Conservation (phyloP, 805 yeast genomes). For the Ogataea pini region DNA sequence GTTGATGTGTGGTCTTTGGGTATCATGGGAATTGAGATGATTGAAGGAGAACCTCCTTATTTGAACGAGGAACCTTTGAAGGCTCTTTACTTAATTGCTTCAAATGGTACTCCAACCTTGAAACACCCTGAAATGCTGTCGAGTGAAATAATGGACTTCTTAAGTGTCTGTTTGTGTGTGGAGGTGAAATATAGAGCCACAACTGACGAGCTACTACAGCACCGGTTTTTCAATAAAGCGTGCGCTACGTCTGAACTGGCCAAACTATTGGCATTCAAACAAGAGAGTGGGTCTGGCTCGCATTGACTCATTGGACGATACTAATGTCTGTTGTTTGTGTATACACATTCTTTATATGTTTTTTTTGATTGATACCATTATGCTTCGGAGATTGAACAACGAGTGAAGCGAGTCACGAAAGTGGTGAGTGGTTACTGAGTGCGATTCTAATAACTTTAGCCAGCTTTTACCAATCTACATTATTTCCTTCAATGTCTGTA, state of each 20-base stretch:
- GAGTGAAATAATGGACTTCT: conserved; percentile 76
- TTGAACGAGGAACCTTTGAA: conserved; percentile 93
- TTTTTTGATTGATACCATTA: conserved; percentile 6
- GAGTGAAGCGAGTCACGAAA: not conserved
- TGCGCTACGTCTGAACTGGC: conserved; percentile 62
- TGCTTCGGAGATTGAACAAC: not conserved
- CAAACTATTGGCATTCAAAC: conserved; percentile 46
- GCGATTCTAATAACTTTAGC: too few species aligned
- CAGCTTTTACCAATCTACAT: conserved; percentile 7
- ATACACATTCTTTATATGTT: conserved; percentile 1
- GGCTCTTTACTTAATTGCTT: conserved; percentile 91
- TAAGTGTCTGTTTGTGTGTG: conserved; percentile 89
- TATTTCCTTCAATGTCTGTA: conserved; percentile 25
- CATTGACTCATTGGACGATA: conserved; percentile 8
- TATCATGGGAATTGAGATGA: conserved; percentile 97
- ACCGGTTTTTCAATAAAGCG: conserved; percentile 66
- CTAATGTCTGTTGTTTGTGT: not conserved
- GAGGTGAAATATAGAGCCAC: conserved; percentile 91
- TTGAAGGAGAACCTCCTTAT: conserved; percentile 98
- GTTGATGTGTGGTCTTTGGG: conserved; percentile 98
- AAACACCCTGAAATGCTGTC: conserved; percentile 79
- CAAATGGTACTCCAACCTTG: conserved; percentile 93
- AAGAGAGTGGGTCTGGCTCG: conserved; percentile 16
- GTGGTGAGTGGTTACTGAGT: too few species aligned
- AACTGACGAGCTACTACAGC: conserved; percentile 82